Percentiles rank a stretch among this genome's conserved stretches.
Conservation (phyloP, 306 rosid genomes). For the Cucumis cinereus region DNA sequence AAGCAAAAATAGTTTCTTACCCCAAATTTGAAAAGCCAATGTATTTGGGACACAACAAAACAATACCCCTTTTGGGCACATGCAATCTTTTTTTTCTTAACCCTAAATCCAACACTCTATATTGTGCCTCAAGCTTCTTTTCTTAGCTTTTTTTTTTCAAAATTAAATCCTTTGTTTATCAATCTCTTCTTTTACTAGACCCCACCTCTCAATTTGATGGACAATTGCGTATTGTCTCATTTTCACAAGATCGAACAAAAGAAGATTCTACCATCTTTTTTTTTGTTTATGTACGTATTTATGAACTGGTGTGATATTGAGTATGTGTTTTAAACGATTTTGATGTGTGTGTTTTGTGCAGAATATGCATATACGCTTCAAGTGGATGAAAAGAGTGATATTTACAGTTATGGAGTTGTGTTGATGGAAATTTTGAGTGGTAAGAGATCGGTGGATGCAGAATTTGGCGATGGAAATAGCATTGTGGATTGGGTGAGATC, state of each 20-base stretch:
- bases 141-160: not conserved
- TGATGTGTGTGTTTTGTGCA: conserved; percentile 14
- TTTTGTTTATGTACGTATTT: too few relatives aligned
- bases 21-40: not conserved
- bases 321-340: too few relatives aligned
- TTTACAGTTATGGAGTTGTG: conserved; percentile 78
- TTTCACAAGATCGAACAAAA: not conserved
- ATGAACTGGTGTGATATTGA: too few relatives aligned
- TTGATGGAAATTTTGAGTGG: conserved; percentile 69
- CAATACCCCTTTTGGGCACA: conserved; percentile 4
- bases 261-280: too few relatives aligned
- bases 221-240: not conserved
- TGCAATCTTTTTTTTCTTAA: not conserved
- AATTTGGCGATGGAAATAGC: conserved; percentile 84
- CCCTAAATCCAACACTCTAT: not conserved
- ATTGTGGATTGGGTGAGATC: conserved; percentile 75
- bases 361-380: conserved; percentile 86
- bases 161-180: not conserved
- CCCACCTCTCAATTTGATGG: not conserved
- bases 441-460: conserved; percentile 44
- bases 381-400: conserved; percentile 94
- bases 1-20: not conserved
- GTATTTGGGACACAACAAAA: not conserved
- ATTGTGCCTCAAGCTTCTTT: not conserved
- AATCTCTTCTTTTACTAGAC: not conserved